A percentile compares a stretch with the other conserved stretches of the same genome.
Conservation (phyloP, 1,284 basidiomycete genomes). For the Agroathelia rolfsii region DNA sequence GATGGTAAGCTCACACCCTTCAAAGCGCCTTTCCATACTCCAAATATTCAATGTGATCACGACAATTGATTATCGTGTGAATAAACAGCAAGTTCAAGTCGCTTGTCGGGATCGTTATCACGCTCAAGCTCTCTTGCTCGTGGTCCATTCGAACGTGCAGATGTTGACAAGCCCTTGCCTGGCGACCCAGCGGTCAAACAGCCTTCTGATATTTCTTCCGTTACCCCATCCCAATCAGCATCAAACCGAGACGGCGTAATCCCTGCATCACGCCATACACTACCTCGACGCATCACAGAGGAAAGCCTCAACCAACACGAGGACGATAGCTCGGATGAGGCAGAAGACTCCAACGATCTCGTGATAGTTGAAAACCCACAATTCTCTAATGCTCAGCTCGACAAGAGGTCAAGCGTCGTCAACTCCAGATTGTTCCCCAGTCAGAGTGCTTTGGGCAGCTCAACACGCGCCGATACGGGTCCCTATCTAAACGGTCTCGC, state of each 20-base stretch:
- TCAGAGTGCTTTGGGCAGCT: neutral
- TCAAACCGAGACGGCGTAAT: conserved; percentile 22
- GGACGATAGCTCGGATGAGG: conserved; percentile 17
- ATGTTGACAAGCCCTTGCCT: no score
- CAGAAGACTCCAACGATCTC: conserved; percentile 24
- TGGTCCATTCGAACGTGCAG: no score
- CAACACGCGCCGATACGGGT: conserved; percentile 7
- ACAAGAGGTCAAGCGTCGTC: conserved; percentile 4
- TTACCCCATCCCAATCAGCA: conserved; percentile 58
- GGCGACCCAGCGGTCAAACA: no score
- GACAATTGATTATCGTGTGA: no score
- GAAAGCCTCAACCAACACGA: conserved; percentile 27
- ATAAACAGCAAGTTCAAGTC: no score
- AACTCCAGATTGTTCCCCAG: conserved; percentile 7
- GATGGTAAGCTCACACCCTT: conserved; percentile 2
- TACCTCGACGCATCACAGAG: conserved; percentile 35
- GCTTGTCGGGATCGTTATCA: conserved; percentile 11
- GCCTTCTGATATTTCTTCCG: conserved; percentile 38
- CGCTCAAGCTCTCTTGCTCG: no score
- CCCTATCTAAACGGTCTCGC: no score
- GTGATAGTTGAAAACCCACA: conserved; percentile 52
- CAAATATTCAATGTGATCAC: no score
- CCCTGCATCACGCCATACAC: conserved; percentile 16
- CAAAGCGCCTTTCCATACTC: conserved; percentile 3
- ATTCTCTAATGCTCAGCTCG: conserved; percentile 22